phyloP scores from a whole-genome alignment of 495 filamentous ascomycete genomes.

The Sporormia fimetaria region DNA sequence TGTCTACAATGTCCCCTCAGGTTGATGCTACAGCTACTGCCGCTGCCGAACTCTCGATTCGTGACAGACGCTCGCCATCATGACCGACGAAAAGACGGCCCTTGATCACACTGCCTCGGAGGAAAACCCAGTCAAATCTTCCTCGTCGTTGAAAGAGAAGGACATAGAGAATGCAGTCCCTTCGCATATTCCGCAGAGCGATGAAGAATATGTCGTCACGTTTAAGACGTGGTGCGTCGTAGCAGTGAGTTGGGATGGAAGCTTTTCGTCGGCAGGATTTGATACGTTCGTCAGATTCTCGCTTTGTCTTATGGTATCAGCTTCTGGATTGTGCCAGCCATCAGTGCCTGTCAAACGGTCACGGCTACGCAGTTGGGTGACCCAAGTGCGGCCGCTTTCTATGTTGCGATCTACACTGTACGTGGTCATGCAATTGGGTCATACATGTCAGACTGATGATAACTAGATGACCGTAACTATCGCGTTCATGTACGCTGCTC shows the following conservation, averaged over 20 bases:
- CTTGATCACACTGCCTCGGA: constrained; percentile 1
- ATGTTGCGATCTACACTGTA: constrained; percentile 26
- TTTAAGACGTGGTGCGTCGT: constrained; percentile 23
- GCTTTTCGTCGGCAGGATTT: background rate
- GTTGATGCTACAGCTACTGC: no score
- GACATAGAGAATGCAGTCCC: background rate
- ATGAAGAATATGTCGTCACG: constrained; percentile 18
- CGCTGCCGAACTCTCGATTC: no score
- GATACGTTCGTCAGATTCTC: constrained; percentile 20
- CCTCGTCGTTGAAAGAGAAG: constrained; percentile 1
- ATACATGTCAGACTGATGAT: background rate
- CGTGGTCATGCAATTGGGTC: background rate
- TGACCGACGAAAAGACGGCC: background rate
- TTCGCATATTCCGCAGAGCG: constrained; percentile 7
- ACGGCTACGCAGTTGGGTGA: constrained; percentile 29
- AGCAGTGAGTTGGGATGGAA: constrained; percentile 3
- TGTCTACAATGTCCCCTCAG: no score
- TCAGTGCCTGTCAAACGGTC: constrained; percentile 18
- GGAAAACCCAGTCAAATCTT: constrained; percentile 1
- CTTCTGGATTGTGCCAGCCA: constrained; percentile 31
- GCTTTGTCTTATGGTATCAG: constrained; percentile 30
- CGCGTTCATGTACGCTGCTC: constrained; percentile 22
- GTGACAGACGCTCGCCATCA: no score
- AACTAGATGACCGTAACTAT: constrained; percentile 23
- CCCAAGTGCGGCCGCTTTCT: constrained; percentile 20